Evolutionary conservation across 306 rosid genomes (phyloP).

Genomic region (Carpinus fangiana): DNA sequence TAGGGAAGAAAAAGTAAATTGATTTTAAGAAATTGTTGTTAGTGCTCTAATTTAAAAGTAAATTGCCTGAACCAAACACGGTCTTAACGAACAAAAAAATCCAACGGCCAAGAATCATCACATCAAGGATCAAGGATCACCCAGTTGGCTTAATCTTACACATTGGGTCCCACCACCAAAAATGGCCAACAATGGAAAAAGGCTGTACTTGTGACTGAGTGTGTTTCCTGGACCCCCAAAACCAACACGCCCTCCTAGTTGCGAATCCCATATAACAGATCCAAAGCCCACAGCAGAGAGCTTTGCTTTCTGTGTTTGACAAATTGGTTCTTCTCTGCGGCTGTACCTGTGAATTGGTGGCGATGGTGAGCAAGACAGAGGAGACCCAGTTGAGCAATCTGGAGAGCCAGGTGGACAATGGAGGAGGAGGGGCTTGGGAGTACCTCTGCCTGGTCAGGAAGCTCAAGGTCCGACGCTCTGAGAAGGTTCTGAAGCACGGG

Average conservation of each 20-base stretch:
- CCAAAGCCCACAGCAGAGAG: neutral
- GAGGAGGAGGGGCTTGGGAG: conserved; percentile 99
- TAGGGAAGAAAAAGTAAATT: too few relatives aligned
- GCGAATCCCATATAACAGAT: neutral
- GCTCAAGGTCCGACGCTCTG: conserved; percentile 88
- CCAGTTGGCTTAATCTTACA: neutral
- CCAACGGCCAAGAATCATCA: neutral
- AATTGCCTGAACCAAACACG: too few relatives aligned
- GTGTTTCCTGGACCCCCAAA: neutral
- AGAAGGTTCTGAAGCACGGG: conserved; percentile 81
- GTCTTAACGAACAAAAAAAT: too few relatives aligned
- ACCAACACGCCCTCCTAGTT: neutral
- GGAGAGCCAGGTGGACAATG: conserved; percentile 94
- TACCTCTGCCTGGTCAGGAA: conserved; percentile 73
- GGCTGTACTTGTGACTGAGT: neutral
- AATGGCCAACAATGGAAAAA: neutral
- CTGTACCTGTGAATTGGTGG: conserved; percentile 28
- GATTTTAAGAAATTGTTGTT: too few relatives aligned
- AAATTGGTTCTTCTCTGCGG: too few relatives aligned
- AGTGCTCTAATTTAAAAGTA: too few relatives aligned
- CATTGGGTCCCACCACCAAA: neutral
- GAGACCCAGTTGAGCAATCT: conserved; percentile 68
- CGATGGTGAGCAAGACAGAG: conserved; percentile 88
- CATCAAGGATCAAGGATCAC: neutral
- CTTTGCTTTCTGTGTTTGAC: too few relatives aligned